Base-by-base conservation (phyloP, 2,329 filamentous ascomycete genomes). In the Sporothrix mexicana region DNA sequence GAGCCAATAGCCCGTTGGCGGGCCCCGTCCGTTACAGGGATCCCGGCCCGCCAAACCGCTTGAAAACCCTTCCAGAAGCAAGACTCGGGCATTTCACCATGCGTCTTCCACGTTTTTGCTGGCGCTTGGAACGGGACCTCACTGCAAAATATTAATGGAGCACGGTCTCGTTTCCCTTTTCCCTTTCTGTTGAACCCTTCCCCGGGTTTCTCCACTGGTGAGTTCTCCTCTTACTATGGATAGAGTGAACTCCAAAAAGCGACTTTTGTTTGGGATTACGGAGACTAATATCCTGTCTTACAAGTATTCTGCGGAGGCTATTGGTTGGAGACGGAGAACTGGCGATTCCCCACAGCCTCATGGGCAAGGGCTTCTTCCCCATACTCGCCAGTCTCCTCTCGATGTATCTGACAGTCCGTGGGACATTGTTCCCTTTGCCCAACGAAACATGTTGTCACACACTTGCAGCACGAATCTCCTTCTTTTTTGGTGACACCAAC, bases 1-100 rank as follows among this genome's bases (percentile, higher is more conserved):
- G 67, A 69, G 71, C 71, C 71, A 73, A 73, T 73, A 62, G 66
- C 20, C 67, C 72, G 66, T 68, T 55, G 57, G 36, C 51, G 47
- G 66, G 45, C 71, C 71, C 45, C 69, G 55, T 70, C 25, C 15
- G 41, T 64, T 45, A 41, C 57, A 66, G 72, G 72, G 67, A 70
- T 57, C n/a, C 47, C 72, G 72, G 72, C 67, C 71, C 72, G 64
- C 43, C 72, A 59, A 66, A 67, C 67, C 72, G 64, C 30, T 36
- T 25, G 45, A n/a, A 55, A 20, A 36, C 13, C 20, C 45, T 66
- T 30, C 62, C 23, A 51, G 23, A 68, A 57, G 17, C 66, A 20
- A 15, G 59, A 43, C 55, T 45, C 67, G 67, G 47, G n/a, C 59
- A 20, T n/a, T 64, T 13, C n/a, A 45, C 12, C 36, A 66, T 9